Evolutionary conservation across 2,329 filamentous ascomycete species (phyloP), one percentile per base, ranked within the genome.

Genomic region (Pseudogymnoascus sp.): DNA sequence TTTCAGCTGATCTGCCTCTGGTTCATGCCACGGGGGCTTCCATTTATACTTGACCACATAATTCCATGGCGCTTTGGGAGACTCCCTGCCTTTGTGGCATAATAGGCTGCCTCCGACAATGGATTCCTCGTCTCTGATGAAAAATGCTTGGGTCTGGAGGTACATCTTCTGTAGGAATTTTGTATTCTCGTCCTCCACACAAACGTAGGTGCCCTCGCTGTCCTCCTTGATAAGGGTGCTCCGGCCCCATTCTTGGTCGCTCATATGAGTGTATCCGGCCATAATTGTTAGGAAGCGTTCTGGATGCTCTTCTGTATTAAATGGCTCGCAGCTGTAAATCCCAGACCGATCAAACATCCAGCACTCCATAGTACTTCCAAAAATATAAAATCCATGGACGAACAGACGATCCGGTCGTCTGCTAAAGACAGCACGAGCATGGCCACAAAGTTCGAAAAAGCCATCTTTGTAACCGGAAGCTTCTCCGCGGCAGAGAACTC

Each of bases 331-430:
- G 37, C 70, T 72, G 64, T 75, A 77, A 57, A 73, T 60, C 31
- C 76, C 74, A 62, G 74, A 75, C 65, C 75, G 70, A 68, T 77
- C 75, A 69, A 77, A 77, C 43, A 74, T 69, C 74, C 73, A 77
- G 43, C 75, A 64, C 64, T 77, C 74, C 2, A 76, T 66, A 13
- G 70, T 48, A 25, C 71, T 71, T 19, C 71, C 72, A 45, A 71
- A 70, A 57, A 77, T 70, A 64, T 73, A 73, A 62, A 77, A 76
- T 63, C 73, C 75, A 66, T 76, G 73, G 43, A 77, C 65, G 66
- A 77, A 77, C 57, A 72, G 69, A n/a, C 73, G 73, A 10, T 71
- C 72, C 16, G 73, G 71, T 65, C 77, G 73, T 63, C 63, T 70
- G 23, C 63, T 62, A 45, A 77, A 77, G 25, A 77, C 69, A 34